Base-by-base conservation (phyloP, 2,329 filamentous ascomycete genomes). In the Didymella glomerata region DNA sequence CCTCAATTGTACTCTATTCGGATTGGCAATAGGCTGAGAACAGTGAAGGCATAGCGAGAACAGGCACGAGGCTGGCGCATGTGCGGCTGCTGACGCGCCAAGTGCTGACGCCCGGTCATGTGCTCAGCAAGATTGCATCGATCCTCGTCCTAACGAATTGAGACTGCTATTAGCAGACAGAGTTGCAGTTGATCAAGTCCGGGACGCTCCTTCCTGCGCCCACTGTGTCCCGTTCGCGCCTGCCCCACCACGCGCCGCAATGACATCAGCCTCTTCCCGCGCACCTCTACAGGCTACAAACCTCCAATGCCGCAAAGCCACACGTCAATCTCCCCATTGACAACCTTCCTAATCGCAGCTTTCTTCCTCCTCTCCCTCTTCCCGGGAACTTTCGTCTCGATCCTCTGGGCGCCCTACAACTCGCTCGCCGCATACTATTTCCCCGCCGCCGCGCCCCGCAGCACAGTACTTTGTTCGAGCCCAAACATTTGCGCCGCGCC, bases 341-440 rank as follows among this genome's bases (percentile, higher is more conserved):
- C 77, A 61, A 80, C 77, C 7, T 71, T 82, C 62, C 65, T 84
- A 61, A 80, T 85, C 69, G 72, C 83, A 57, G 63, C 74, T 57
- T 71, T 82, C 73, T 80, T 85, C 76, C 77, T 82, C 54, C 70
- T 81, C 67, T 79, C 81, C 63, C 81, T 85, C 64, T 84, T 84
- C 71, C 82, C 81, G 16, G 72, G 71, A 60, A 66, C 79, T 61
- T 82, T 83, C 68, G 76, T 80, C 63, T 60, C 74, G 72, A 75
- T 73, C 68, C 74, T 65, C 68, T 78, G 72, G 69, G 69, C 62
- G 61, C 75, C 76, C 57, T 77, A 76, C 63, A 63, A 71, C 52
- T 62, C 63, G 3, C 60, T 69, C 22, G 64, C 63, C 10, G 50
- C 65, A 55, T 72, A 76, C 61, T 67, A 68, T 46, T 42, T 59